Conservation (phyloP, 495 filamentous ascomycete genomes). For the Penicillium cinerascens region DNA sequence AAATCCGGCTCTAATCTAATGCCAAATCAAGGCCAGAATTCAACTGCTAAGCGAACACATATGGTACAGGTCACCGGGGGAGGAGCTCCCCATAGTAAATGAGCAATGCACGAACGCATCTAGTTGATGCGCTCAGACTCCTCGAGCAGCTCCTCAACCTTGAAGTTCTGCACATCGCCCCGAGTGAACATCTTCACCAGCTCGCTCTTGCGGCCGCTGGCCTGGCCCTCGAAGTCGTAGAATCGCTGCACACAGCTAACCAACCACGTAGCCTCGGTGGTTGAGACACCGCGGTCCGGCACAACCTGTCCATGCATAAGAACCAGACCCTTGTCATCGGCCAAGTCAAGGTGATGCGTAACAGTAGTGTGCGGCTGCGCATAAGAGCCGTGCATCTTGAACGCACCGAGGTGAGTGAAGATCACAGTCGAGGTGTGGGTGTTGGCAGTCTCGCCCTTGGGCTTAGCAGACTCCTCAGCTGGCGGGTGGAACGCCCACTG, state of each 20-base stretch:
- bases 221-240: conserved; percentile 65
- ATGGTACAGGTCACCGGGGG: background rate
- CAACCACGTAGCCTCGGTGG: conserved; percentile 79
- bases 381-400: conserved; percentile 84
- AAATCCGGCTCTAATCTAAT: background rate
- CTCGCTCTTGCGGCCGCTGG: conserved; percentile 50
- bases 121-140: conserved; percentile 69
- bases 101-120: conserved; percentile 15
- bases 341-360: conserved; percentile 82
- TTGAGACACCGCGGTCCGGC: conserved; percentile 70
- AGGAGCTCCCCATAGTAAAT: background rate
- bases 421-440: conserved; percentile 73
- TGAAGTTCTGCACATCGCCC: conserved; percentile 70
- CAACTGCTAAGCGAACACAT: background rate
- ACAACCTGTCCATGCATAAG: conserved; percentile 79
- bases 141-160: conserved; percentile 76
- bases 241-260: conserved; percentile 95
- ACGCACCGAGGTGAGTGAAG: conserved; percentile 90
- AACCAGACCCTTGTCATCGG: conserved; percentile 67
- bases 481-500: conserved; percentile 78
- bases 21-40: background rate
- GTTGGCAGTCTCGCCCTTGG: conserved; percentile 31
- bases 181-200: conserved; percentile 77
- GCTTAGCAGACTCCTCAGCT: conserved; percentile 62
- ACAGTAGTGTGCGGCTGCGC: conserved; percentile 88